Base-by-base conservation (phyloP, 2,329 filamentous ascomycete genomes). In the Hypoxylon sp. region DNA sequence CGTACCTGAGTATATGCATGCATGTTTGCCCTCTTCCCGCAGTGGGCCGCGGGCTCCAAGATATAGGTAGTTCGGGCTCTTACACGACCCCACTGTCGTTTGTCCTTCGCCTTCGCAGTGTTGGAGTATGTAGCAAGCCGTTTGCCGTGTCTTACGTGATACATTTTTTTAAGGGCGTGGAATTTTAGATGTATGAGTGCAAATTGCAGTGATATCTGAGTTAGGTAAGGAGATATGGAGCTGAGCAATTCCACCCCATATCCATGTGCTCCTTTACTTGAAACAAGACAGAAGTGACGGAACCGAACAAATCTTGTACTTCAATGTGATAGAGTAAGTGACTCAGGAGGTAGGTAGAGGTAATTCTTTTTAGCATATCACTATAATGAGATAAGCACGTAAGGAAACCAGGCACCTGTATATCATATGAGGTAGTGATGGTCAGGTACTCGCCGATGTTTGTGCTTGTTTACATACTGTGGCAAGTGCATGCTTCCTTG, bases 121-220 rank as follows among this genome's bases (percentile, higher is more conserved):
- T n/a, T 25, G 21, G 5, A 25, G 9, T 25, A 25, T 54, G 56
- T 38, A 38, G 42, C 34, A 20, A 36, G 30, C 56, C 52, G 49
- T 51, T 47, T 47, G 52, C 32, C 41, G 37, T 50, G 51, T 56
- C 26, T 21, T 32, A 55, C 45, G 47, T 50, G 16, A 36, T 42
- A 55, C 49, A 17, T 16, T 20, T n/a, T 25, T 25, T 25, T 9
- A n/a, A n/a, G n/a, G n/a, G n/a, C n/a, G n/a, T n/a, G n/a, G n/a
- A n/a, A n/a, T n/a, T n/a, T n/a, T n/a, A n/a, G n/a, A n/a, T n/a
- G 40, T 12, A 21, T 9, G 15, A 17, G 16, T 32, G 30, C 20
- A 19, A 40, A 29, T 38, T 21, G 30, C n/a, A n/a, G n/a, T n/a
- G n/a, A n/a, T n/a, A n/a, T n/a, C n/a, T n/a, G n/a, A n/a, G n/a